phyloP scores from a whole-genome alignment of 2,329 filamentous ascomycete genomes.

The Hypomyces rosellus region DNA sequence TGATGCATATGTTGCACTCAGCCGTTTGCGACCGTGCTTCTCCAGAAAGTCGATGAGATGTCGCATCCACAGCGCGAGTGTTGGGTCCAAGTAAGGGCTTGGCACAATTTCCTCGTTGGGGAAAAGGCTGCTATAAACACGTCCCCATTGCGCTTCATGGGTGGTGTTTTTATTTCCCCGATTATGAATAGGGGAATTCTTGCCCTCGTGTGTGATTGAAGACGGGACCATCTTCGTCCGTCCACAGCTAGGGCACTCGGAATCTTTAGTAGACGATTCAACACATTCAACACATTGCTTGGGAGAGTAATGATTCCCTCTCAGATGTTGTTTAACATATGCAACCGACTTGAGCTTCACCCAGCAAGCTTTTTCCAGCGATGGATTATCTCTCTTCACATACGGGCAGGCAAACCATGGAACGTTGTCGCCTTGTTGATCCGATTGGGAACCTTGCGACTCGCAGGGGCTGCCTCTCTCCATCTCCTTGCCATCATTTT shows the following conservation, averaged over 20 bases:
- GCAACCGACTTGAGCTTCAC: background rate
- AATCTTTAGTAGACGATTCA: too few relatives aligned
- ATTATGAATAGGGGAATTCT: too few relatives aligned
- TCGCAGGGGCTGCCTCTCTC: too few relatives aligned
- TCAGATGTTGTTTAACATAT: constrained; percentile 6
- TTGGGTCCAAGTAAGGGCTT: background rate
- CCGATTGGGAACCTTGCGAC: too few relatives aligned
- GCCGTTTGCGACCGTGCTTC: background rate
- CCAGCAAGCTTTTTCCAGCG: background rate
- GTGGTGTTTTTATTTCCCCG: too few relatives aligned
- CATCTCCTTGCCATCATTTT: too few relatives aligned
- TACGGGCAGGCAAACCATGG: background rate
- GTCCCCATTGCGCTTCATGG: background rate
- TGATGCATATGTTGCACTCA: background rate
- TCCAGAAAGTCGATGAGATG: background rate
- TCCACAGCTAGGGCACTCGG: too few relatives aligned
- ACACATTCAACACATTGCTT: background rate
- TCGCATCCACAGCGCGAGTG: background rate
- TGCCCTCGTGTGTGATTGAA: too few relatives aligned
- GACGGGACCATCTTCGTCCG: too few relatives aligned
- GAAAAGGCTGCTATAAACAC: constrained; percentile 1
- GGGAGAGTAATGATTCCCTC: background rate
- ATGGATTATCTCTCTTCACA: background rate
- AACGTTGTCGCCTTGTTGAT: too few relatives aligned
- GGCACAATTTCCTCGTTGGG: too few relatives aligned